phyloP scores from a whole-genome alignment of 306 rosid species.

The Castanospermum australe region DNA sequence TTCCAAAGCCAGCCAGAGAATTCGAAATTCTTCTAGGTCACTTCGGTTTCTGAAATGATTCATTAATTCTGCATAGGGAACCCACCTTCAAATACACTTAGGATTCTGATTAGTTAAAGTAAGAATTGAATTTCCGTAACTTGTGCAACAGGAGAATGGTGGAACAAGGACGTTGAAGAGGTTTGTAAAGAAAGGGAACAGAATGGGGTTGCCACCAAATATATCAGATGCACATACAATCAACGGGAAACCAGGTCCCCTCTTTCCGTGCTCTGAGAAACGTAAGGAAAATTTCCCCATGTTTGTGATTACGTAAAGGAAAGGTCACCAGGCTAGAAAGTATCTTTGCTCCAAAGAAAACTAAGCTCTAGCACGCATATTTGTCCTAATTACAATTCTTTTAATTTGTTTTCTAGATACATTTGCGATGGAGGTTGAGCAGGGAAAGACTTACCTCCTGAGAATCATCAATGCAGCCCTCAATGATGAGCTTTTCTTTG shows the following conservation, averaged over 20 bases:
- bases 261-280: constrained; percentile 63
- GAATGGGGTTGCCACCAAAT: constrained; percentile 55
- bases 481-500: constrained; percentile 56
- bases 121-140: not conserved
- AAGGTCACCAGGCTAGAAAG: not conserved
- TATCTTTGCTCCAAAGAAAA: not conserved
- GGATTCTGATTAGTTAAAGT: not conserved
- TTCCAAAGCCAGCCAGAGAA: constrained; percentile 50
- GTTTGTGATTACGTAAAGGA: not conserved
- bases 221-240: constrained; percentile 66
- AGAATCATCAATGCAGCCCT: too few species aligned
- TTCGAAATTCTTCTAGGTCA: constrained; percentile 45
- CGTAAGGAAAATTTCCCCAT: constrained; percentile 29
- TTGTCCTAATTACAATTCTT: not conserved
- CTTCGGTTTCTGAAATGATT: too few species aligned
- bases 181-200: constrained; percentile 49
- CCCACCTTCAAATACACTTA: not conserved
- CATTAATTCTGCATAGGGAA: too few species aligned
- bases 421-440: constrained; percentile 53
- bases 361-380: not conserved
- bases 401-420: constrained; percentile 36
- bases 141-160: constrained; percentile 48
- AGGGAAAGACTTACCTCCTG: constrained; percentile 53
- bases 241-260: constrained; percentile 65
- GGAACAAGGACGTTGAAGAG: constrained; percentile 54